Percentiles rank a stretch among this genome's conserved stretches.
These are phyloP conservation scores for Miscanthus lutarioriparius DNA, from an alignment of 176 grass and related monocot species.

Conservation along the genomic window DNA sequence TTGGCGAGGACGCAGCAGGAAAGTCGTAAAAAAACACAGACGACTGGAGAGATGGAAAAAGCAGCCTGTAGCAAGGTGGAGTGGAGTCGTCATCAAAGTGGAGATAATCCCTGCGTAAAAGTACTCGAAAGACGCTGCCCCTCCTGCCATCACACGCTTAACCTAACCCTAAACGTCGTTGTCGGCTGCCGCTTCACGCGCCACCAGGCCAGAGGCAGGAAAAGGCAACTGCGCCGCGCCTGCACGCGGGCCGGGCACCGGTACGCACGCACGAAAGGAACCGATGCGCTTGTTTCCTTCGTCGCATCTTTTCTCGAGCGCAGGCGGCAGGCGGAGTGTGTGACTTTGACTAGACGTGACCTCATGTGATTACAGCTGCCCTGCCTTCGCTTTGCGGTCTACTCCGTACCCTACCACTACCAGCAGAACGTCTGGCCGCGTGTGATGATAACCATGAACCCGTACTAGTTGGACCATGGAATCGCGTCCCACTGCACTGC, in stretches of 20 bases:
- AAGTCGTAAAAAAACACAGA: no score
- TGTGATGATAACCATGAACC: no score
- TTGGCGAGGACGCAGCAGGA: no score
- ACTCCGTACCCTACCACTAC: no score
- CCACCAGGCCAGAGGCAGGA: neutral
- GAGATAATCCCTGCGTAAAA: conserved; percentile 12
- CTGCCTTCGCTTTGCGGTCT: no score
- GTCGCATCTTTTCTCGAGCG: neutral
- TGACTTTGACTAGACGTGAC: neutral
- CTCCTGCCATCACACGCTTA: neutral
- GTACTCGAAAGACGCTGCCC: neutral
- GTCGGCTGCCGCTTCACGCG: neutral
- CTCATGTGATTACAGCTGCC: neutral
- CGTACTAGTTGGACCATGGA: no score
- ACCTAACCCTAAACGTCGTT: neutral
- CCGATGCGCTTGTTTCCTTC: neutral
- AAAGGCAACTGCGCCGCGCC: neutral
- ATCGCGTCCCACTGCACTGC: no score
- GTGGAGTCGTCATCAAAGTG: neutral
- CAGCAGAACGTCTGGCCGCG: no score
- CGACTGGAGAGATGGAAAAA: no score
- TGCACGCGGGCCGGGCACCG: neutral
- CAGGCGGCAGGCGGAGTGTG: no score
- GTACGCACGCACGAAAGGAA: neutral
- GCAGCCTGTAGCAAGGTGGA: no score